Conservation (phyloP, 2,329 filamentous ascomycete species). For the Phaeosphaeria sp. region DNA sequence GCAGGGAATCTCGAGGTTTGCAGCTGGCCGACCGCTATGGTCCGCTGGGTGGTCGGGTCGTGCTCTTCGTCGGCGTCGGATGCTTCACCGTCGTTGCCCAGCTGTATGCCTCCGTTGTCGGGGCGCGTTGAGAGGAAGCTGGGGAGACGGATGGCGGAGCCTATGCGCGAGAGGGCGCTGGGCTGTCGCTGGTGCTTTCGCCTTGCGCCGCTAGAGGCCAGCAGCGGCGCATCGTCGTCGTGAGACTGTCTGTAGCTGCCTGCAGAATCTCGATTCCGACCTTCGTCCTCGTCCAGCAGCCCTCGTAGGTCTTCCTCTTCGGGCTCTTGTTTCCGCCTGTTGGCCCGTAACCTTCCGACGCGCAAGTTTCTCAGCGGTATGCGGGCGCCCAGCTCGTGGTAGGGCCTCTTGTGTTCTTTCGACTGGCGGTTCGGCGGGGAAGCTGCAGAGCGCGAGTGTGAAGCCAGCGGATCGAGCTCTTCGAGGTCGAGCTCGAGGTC, state of each 20-base stretch:
- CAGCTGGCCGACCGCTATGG: slow-evolving; percentile 74
- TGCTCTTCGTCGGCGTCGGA: slow-evolving; percentile 56
- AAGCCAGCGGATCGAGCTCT: slow-evolving; percentile 72
- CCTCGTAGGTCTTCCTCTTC: slow-evolving; percentile 71
- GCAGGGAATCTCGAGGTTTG: slow-evolving; percentile 82
- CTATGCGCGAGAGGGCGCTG: slow-evolving; percentile 53
- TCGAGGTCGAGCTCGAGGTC: slow-evolving; percentile 79
- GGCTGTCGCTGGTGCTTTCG: slow-evolving; percentile 31
- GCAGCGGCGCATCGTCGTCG: slow-evolving; percentile 77
- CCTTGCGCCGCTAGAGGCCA: slow-evolving; percentile 53
- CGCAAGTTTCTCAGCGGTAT: slow-evolving; percentile 74
- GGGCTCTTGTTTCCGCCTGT: slow-evolving; percentile 52
- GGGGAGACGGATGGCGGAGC: slow-evolving; percentile 67
- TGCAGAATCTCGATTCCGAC: slow-evolving; percentile 62
- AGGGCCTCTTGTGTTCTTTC: slow-evolving; percentile 39
- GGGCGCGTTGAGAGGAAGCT: slow-evolving; percentile 63
- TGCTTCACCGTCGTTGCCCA: slow-evolving; percentile 39
- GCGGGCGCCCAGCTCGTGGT: slow-evolving; percentile 55
- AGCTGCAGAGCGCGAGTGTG: slow-evolving; percentile 28
- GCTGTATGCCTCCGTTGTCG: slow-evolving; percentile 31
- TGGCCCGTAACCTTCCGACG: slow-evolving; percentile 54
- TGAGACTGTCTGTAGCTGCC: slow-evolving; percentile 62
- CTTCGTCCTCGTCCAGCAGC: slow-evolving; percentile 69
- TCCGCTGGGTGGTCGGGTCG: slow-evolving; percentile 72
- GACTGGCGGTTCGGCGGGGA: slow-evolving; percentile 37